Base-by-base conservation (phyloP, 2,329 filamentous ascomycete species). In the Kalaharituber pfeilii region DNA sequence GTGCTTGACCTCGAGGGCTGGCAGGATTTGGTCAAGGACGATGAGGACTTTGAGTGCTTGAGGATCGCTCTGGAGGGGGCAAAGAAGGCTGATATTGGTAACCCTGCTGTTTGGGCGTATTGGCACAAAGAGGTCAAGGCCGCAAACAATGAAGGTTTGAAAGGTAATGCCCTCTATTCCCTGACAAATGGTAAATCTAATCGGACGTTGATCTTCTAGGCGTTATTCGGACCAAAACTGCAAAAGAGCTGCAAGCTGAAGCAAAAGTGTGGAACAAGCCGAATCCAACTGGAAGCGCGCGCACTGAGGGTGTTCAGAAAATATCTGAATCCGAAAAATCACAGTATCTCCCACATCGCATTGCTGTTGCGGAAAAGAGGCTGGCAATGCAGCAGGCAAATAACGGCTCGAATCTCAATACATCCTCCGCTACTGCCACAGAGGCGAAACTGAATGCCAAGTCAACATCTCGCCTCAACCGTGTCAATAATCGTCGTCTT, bases 321-420 rank as follows among this genome's bases (percentile, higher is more conserved):
- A 96, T 98, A 54, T 76, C 94, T 58, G 93, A 98, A 67, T 86
- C 86, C 0, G 91, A 98, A 68, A 98, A 98, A 72, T 94, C 88
- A 26, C 94, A 95, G 66, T 98, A 98, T 66, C 76, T 98, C 6
- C 91, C 91, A 39, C 91, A 98, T 72, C 88, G 94, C 60, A 91
- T 98, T 70, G 94, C 93, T 66, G 86, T 98, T 20, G 62, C 59
- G 3, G 59, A 85, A 91, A 67, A 91, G 83, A 69, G 86, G 83
- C 88, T 95, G 68, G 87, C 91, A 68, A 83, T 87, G n/a, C 83
- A 95, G 68, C 82, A 81, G n/a, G 80, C 69, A 65, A 83, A 75
- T 71, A 79, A 71, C 9, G 67, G 66, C 51, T 78, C 74, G 71
- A 82, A 73, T 62, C 80, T 75, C 56, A 75, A 80, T 3, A 82